Conservation (phyloP, 108 stramenopile species). For the Chaetoceros muelleri region DNA sequence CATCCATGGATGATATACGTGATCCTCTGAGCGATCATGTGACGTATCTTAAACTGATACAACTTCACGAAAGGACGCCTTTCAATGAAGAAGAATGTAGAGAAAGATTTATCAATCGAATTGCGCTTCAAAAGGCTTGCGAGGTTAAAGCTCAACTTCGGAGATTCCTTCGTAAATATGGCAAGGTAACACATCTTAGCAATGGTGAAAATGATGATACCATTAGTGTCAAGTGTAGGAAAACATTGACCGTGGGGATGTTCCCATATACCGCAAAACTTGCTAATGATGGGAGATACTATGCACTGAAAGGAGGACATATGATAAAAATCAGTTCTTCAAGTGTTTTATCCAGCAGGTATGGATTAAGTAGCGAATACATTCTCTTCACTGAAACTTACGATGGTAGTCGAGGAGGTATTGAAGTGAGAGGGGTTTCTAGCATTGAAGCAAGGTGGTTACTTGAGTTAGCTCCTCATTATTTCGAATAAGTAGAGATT, state of each 20-base stretch:
- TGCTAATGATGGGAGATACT: conserved; percentile 86
- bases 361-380: conserved; percentile 43
- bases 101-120: conserved; percentile 70
- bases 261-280: conserved; percentile 92
- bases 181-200: conserved; percentile 27
- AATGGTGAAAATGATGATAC: conserved; percentile 33
- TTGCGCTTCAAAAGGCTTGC: conserved; percentile 53
- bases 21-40: conserved; percentile 87
- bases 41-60: conserved; percentile 70
- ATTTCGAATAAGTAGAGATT: conserved; percentile 46
- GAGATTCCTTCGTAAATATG: conserved; percentile 47
- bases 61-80: conserved; percentile 50
- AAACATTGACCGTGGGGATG: conserved; percentile 87
- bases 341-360: conserved; percentile 60
- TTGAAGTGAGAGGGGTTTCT: conserved; percentile 75
- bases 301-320: conserved; percentile 71
- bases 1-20: conserved; percentile 72
- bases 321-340: conserved; percentile 49
- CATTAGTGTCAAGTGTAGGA: conserved; percentile 49
- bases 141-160: conserved; percentile 72
- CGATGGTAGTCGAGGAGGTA: conserved; percentile 68
- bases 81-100: conserved; percentile 62
- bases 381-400: conserved; percentile 71
- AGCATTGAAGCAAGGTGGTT: conserved; percentile 93
- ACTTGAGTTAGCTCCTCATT: conserved; percentile 94